Base-by-base conservation (phyloP, 345 rosid genomes). In the Corchorus olitorius region DNA sequence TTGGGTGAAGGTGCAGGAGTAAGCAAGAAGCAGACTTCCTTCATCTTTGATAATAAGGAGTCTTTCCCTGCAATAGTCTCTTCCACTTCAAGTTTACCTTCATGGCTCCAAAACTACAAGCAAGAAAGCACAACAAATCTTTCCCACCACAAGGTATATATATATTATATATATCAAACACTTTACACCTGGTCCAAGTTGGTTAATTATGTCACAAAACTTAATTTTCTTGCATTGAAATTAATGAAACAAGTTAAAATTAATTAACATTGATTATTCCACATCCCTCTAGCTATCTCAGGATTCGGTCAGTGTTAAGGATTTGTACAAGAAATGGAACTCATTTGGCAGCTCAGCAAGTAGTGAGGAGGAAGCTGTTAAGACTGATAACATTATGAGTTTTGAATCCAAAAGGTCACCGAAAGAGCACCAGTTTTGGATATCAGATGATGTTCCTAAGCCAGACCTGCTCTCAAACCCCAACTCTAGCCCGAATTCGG, bases 401-500 rank as follows among this genome's bases (percentile, higher is more conserved):
- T 76, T 82, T n/a, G 86, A 84, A 64, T 81, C 75, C 11, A 80
- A 79, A 63, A 73, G 54, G 68, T 43, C 79, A 27, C 78, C 80
- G 0, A 84, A 81, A 67, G 87, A 86, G 61, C 83, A 83, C 75
- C 87, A 80, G 78, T 81, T 86, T 63, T 86, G 84, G 87, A 55
- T 82, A 58, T 77, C 82, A 9, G 86, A 39, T 3, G 43, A 39
- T 39, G 73, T 55, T 53, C 71, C 80, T 0, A 86, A 83, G 76
- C 89, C 86, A 12, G 92, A 88, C 45, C 87, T 88, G 60, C 50
- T 88, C 59, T 88, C 92, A 0, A 91, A 91, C 78, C 94, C 94
- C 1, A 91, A 87, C 80, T 91, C 94, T 5, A 89, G 94, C 75
- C 94, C 94, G 5, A 91, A 91, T 74, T 91, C 94, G 16, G 94